Evolutionary conservation across 164 flowering plant species (phyloP).

Genomic region (Akebia trifoliata): DNA sequence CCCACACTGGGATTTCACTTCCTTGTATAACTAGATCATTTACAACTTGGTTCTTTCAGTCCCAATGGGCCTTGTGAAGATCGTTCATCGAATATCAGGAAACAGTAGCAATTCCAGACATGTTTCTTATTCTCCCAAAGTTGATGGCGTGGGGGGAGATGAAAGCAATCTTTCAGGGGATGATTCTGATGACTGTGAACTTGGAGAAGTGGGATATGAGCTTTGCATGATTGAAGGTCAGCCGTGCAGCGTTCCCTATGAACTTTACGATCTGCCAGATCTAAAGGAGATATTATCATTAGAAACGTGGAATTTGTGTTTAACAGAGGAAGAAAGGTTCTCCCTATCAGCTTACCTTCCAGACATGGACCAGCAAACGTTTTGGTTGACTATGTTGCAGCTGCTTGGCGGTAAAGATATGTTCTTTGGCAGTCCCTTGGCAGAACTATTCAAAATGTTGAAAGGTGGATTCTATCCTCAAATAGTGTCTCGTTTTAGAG

Average conservation of each 20-base stretch:
- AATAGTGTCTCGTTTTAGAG: conserved; percentile 24
- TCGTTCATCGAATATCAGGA: conserved; percentile 9
- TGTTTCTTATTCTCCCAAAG: background rate
- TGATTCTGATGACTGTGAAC: conserved; percentile 23
- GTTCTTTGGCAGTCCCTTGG: conserved; percentile 33
- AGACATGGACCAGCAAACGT: conserved; percentile 36
- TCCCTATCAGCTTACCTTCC: conserved; percentile 34
- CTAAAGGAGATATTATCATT: conserved; percentile 30
- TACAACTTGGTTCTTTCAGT: conserved; percentile 6
- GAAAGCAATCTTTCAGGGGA: conserved; percentile 12
- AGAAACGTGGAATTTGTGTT: conserved; percentile 34
- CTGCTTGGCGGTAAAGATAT: conserved; percentile 29
- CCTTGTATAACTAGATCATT: conserved; percentile 10
- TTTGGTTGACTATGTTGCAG: conserved; percentile 31
- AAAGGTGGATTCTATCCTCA: conserved; percentile 33
- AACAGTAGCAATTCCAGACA: conserved; percentile 7
- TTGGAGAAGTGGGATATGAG: conserved; percentile 23
- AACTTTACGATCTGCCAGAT: conserved; percentile 35
- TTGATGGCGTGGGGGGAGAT: conserved; percentile 9
- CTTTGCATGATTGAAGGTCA: conserved; percentile 30
- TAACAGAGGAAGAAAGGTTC: conserved; percentile 38
- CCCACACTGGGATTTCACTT: conserved; percentile 6
- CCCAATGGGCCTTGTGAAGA: conserved; percentile 28
- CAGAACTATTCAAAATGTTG: conserved; percentile 23
- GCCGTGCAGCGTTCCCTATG: conserved; percentile 33